Base-by-base conservation (phyloP, 1,284 basidiomycete genomes). In the Ustilago xerochloae region DNA sequence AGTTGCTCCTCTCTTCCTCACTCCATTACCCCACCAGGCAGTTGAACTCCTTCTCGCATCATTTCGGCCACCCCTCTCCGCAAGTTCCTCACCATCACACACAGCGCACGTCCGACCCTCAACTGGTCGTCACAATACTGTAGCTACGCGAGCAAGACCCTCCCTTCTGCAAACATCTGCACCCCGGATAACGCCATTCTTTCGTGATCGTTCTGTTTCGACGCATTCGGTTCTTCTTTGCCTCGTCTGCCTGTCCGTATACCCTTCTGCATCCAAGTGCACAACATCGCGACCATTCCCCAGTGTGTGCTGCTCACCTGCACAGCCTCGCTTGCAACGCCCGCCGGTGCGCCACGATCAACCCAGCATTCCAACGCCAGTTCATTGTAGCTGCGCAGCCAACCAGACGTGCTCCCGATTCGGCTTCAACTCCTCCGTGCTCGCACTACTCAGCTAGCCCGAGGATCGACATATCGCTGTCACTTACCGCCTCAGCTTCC, bases 111-210 rank as follows among this genome's bases (percentile, higher is more conserved):
- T 28, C 46, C 30, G 49, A 53, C 58, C 58, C 50, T 60, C 58
- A 60, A 54, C 51, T 58, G 54, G 63, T 20, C 48, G 33, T 22
- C 26, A 43, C 12, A n/a, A n/a, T n/a, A n/a, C n/a, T n/a, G n/a
- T n/a, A n/a, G n/a, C n/a, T n/a, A 57, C 43, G 29, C 47, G 29
- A 56, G 52, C 52, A 50, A 22, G 32, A 39, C 46, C 32, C 56
- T 52, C 52, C 50, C 50, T 24, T 20, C 1, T 10, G 15, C 24
- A n/a, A 38, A 20, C 46, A 30, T 20, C 48, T 52, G 49, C 59
- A 56, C 60, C 47, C 56, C 54, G 60, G 39, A 67, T 73, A 63
- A 63, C 64, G 61, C 62, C 70, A 64, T 64, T 51, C 56, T 63
- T 47, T 70, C 61, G 67, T 70, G 56, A 56, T 64, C 61, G 26